A percentile compares a stretch with the other conserved stretches of the same genome.
Conservation (phyloP, 2,329 filamentous ascomycete genomes). For the Stagonosporopsis vannaccii region DNA sequence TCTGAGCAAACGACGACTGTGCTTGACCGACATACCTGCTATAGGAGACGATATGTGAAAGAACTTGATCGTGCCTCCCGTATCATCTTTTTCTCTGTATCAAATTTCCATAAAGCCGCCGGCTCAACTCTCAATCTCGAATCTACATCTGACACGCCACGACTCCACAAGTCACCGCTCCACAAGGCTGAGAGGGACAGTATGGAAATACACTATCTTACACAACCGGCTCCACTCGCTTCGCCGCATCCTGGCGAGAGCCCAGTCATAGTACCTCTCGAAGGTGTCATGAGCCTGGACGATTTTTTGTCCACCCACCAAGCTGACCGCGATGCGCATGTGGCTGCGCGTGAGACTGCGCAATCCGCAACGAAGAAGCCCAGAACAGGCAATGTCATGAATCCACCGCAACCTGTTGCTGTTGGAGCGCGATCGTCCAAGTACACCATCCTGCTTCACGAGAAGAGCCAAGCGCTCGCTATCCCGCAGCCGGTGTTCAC, state of each 20-base stretch:
- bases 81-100: not conserved
- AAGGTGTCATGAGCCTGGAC: constrained; percentile 28
- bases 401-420: constrained; percentile 23
- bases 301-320: constrained; percentile 27
- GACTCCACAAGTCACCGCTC: not conserved
- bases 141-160: constrained; percentile 2
- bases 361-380: constrained; percentile 17
- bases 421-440: constrained; percentile 29
- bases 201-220: constrained; percentile 22
- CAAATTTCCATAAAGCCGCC: constrained; percentile 26
- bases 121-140: not conserved
- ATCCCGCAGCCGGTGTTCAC: constrained; percentile 32
- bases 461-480: constrained; percentile 35
- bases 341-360: constrained; percentile 16
- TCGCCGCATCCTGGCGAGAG: not conserved
- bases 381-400: not conserved
- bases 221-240: not conserved
- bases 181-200: constrained; percentile 2
- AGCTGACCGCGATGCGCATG: constrained; percentile 12
- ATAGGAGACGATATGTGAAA: constrained; percentile 29
- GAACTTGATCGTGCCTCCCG: constrained; percentile 29
- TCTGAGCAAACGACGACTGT: constrained; percentile 10
- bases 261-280: constrained; percentile 2
- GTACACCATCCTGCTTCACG: constrained; percentile 29
- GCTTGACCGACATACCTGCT: constrained; percentile 11